These are phyloP conservation scores for Apophysomyces trapeziformis DNA, from an alignment of 371 early-diverging fungal species.

Conservation along the genomic window DNA sequence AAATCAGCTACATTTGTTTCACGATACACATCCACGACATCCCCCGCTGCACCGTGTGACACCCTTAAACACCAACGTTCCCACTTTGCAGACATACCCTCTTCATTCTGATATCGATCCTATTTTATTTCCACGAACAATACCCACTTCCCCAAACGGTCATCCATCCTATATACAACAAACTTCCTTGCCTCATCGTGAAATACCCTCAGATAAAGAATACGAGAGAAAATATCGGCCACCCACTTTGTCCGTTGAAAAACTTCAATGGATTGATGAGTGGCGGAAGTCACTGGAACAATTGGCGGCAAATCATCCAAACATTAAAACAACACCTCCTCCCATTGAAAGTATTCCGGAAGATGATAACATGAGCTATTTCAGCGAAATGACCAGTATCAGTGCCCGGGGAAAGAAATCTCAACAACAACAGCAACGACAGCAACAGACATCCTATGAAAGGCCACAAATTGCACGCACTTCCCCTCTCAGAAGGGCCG, in stretches of 20 bases:
- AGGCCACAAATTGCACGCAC: conserved; percentile 4
- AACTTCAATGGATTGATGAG: conserved; percentile 45
- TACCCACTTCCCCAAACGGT: conserved; percentile 1
- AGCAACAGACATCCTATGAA: conserved; percentile 18
- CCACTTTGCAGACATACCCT: conserved; percentile 1
- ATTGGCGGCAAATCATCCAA: conserved; percentile 36
- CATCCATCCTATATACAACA: background rate
- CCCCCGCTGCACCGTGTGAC: conserved; percentile 13
- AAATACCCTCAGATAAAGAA: background rate
- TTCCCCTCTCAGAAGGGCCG: conserved; percentile 8
- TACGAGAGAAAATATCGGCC: conserved; percentile 17
- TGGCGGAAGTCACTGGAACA: conserved; percentile 55
- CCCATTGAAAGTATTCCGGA: conserved; percentile 54
- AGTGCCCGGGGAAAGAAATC: conserved; percentile 31
- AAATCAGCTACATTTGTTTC: conserved; percentile 14
- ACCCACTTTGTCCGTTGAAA: conserved; percentile 41
- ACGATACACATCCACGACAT: conserved; percentile 20
- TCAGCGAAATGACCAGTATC: conserved; percentile 50
- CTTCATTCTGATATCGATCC: background rate
- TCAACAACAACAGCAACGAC: conserved; percentile 13
- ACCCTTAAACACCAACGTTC: background rate
- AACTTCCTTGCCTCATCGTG: background rate
- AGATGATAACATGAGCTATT: conserved; percentile 41
- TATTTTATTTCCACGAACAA: conserved; percentile 2
- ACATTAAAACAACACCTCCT: conserved; percentile 33